Percentiles rank a stretch among this genome's conserved stretches.
Evolutionary conservation across 2,329 filamentous ascomycete species (phyloP).

Genomic region (Aspergillus versicolor): DNA sequence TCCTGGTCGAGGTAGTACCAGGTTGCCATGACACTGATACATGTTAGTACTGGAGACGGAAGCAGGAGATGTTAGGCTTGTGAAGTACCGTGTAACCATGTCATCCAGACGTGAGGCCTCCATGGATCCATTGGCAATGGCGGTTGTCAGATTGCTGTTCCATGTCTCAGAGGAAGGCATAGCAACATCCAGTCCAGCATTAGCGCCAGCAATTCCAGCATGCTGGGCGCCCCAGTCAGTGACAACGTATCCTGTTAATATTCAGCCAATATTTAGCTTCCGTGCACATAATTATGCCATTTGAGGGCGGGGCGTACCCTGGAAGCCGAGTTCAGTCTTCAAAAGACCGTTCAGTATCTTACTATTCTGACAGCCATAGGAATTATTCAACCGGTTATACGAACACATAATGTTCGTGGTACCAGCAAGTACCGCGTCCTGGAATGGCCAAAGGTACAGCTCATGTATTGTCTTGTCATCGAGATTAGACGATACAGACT

Average conservation of each 20-base stretch:
- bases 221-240: conserved; percentile 79
- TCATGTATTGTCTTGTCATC: conserved; percentile 67
- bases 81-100: conserved; percentile 52
- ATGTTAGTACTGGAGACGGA: too few relatives aligned
- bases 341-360: conserved; percentile 72
- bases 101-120: conserved; percentile 55
- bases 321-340: conserved; percentile 77
- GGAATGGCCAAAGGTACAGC: conserved; percentile 66
- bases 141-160: conserved; percentile 50
- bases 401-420: conserved; percentile 62
- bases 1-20: too few relatives aligned
- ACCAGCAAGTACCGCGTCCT: conserved; percentile 59
- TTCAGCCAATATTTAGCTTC: too few relatives aligned
- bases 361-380: conserved; percentile 76
- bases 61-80: too few relatives aligned
- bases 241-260: conserved; percentile 58
- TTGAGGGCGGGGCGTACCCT: conserved; percentile 29
- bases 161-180: conserved; percentile 22
- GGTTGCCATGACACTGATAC: too few relatives aligned
- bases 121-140: conserved; percentile 55
- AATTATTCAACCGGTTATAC: conserved; percentile 70
- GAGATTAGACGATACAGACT: conserved; percentile 58
- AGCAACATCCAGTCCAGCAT: conserved; percentile 28
- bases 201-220: conserved; percentile 34
- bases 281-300: too few relatives aligned